Base-by-base conservation (phyloP, 2,329 filamentous ascomycete genomes). In the Paraconiothyrium brasiliense region DNA sequence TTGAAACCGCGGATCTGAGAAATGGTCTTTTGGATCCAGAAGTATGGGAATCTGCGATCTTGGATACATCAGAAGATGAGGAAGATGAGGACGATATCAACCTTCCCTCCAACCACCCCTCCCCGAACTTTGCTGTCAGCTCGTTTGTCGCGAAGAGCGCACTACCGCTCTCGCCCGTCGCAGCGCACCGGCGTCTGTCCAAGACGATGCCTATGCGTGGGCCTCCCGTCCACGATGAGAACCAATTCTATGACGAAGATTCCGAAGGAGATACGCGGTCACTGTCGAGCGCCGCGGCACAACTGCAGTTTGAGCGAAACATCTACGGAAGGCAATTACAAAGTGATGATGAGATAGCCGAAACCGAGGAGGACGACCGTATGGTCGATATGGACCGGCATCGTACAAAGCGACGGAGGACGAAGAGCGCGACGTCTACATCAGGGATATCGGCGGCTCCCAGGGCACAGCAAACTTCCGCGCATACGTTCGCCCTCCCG, bases 111-210 rank as follows among this genome's bases (percentile, higher is more conserved):
- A 58, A 50, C 1, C 54, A 48, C 5, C 24, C 63, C n/a, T 76
- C 71, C 2, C 73, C 74, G 2, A 54, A 56, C 37, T 30, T 74
- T 3, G 64, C 65, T 57, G 70, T 68, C 60, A 76, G 72, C 16
- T 69, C 73, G 10, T 75, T 77, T 41, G 56, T 78, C 37, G 67
- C 71, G 22, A 74, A 72, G 46, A 77, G 75, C 60, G 76, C 74
- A 0, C 66, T 77, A 10, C 63, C 72, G 3, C 52, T 66, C 9
- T 70, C 71, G 0, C 68, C 67, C 20, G 44, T 70, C n/a, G 57
- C 57, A 4, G 27, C 59, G 1, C 49, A 59, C 41, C 59, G 59
- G 13, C 60, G 47, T 9, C 37, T 62, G 16, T 59, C 59, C 8
- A 61, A 34, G 16, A 43, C 54, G 9, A 32, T 58, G 7, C 20